phyloP scores from a whole-genome alignment of 2,329 filamentous ascomycete genomes.

The Xylariaceae sp. region DNA sequence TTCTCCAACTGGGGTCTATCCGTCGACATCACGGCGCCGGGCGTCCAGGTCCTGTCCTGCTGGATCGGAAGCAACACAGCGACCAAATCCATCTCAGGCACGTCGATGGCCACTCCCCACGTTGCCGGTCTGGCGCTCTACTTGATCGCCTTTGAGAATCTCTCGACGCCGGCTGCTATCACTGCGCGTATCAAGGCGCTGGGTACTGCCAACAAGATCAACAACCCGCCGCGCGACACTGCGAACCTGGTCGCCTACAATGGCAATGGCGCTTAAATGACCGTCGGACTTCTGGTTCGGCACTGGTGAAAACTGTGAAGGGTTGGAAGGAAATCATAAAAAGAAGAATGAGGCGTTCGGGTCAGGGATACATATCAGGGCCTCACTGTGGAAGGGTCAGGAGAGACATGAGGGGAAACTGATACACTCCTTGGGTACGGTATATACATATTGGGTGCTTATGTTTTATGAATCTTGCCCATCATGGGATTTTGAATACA shows the following conservation, averaged over 20 bases:
- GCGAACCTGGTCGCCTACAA: conserved; percentile 28
- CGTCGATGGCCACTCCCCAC: conserved; percentile 58
- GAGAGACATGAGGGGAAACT: not conserved
- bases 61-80: conserved; percentile 38
- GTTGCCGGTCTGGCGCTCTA: conserved; percentile 57
- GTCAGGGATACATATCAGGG: not conserved
- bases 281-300: not conserved
- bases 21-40: conserved; percentile 42
- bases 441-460: not conserved
- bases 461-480: not conserved
- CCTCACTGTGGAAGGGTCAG: not conserved
- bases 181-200: conserved; percentile 29
- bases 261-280: conserved; percentile 26
- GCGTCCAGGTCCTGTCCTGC: conserved; percentile 38
- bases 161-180: conserved; percentile 35
- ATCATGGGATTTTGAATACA: not conserved
- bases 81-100: conserved; percentile 47
- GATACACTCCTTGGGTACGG: not conserved
- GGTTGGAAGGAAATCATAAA: not conserved
- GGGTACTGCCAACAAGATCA: conserved; percentile 22
- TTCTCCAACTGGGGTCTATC: conserved; percentile 48
- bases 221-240: conserved; percentile 22
- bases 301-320: too few relatives aligned
- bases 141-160: conserved; percentile 42
- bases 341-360: not conserved